phyloP scores from a whole-genome alignment of 2,329 filamentous ascomycete genomes.

The Graphiopsis chlorocephala region DNA sequence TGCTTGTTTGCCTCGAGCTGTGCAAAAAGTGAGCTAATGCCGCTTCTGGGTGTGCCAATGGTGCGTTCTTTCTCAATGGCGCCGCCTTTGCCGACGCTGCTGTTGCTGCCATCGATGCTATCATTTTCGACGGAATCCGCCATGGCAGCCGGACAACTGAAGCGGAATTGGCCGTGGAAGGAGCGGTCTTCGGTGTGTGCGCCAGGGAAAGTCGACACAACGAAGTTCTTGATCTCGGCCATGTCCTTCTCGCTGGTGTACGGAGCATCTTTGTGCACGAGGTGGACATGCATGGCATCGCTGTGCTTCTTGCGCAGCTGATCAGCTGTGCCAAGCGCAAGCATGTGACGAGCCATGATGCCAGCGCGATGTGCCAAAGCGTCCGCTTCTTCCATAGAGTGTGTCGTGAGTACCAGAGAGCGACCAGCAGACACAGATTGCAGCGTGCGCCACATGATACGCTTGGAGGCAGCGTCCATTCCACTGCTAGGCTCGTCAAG shows the following conservation, averaged over 20 bases:
- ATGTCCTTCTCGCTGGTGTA: slow-evolving; percentile 70
- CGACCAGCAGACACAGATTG: slow-evolving; percentile 70
- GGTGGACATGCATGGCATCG: slow-evolving; percentile 74
- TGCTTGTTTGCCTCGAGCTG: slow-evolving; percentile 69
- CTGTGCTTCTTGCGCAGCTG: slow-evolving; percentile 72
- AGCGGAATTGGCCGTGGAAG: slow-evolving; percentile 85
- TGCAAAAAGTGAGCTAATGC: slow-evolving; percentile 68
- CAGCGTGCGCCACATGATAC: slow-evolving; percentile 89
- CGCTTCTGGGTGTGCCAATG: slow-evolving; percentile 26
- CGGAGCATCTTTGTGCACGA: slow-evolving; percentile 73
- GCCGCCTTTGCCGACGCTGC: slow-evolving; percentile 20
- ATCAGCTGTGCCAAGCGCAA: slow-evolving; percentile 76
- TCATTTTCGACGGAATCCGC: slow-evolving; percentile 26
- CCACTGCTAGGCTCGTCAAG: slow-evolving; percentile 87
- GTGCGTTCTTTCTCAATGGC: slow-evolving; percentile 12
- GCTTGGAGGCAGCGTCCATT: slow-evolving; percentile 86
- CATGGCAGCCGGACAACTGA: slow-evolving; percentile 60
- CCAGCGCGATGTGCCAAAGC: slow-evolving; percentile 79
- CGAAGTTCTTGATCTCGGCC: slow-evolving; percentile 63
- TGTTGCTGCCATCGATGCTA: slow-evolving; percentile 20
- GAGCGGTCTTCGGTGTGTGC: slow-evolving; percentile 69
- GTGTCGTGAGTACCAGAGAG: slow-evolving; percentile 84
- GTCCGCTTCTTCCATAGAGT: slow-evolving; percentile 94
- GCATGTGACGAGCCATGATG: slow-evolving; percentile 81
- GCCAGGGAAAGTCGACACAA: slow-evolving; percentile 57